Base-by-base conservation (phyloP, 805 yeast species). In the Yamadazyma takamatsuzukensis region DNA sequence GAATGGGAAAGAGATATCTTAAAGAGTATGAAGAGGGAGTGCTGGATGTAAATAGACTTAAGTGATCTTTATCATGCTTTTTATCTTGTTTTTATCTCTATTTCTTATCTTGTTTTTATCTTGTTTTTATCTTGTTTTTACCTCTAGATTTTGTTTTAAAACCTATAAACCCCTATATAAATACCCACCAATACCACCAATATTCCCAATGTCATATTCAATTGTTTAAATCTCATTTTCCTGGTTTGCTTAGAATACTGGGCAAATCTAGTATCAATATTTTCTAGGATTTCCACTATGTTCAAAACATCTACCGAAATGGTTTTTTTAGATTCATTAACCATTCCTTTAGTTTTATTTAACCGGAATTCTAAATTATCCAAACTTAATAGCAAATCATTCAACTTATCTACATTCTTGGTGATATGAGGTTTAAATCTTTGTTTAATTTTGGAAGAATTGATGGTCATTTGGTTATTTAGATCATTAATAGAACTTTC, bases 211-310 rank as follows among this genome's bases (percentile, higher is more conserved):
- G 42, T 39, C 2, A 52, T 38, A 24, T 48, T 45, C 22, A 59
- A 27, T 40, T 60, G 63, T 39, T 52, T 54, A 30, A 61, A 49
- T 17, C 64, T 49, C 23, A 53, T 47, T 18, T 47, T 47, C 27
- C 60, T 47, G 14, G 41, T 45, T 10, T 39, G 38, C 12, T 37
- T 45, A 16, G 61, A 47, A 36, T 59, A 53, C 29, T 53, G 54
- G 18, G 42, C 40, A 28, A 64, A 57, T 28, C 48, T 43, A 11
- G 41, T 38, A 27, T 58, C 54, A 5, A 66, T 46, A 15, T 43
- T 38, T 31, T 65, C 70, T 36, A 66, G 47, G 7, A 54, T 34
- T 23, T 55, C 56, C 29, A 65, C 40, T 38, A 56, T 57, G 10
- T 44, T 49, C 4, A 43, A 41, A 32, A 65, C 43, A 4, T 51